Conservation (phyloP, 805 yeast genomes). For the Saccharomycopsis guyanensis region DNA sequence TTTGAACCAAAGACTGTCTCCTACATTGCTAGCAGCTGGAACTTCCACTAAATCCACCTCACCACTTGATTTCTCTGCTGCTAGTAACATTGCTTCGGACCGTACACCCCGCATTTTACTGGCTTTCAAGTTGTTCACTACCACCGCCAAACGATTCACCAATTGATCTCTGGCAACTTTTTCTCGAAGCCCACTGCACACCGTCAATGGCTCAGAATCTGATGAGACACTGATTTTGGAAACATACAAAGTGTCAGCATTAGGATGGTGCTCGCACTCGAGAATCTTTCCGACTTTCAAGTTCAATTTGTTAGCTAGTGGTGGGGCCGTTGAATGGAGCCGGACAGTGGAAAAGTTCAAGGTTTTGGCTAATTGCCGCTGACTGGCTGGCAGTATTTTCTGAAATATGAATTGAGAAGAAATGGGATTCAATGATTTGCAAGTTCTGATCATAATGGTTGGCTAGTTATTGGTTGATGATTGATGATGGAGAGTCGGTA, state of each 20-base stretch:
- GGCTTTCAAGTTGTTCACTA: conserved; percentile 51
- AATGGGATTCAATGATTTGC: too few species aligned
- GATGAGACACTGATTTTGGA: conserved; percentile 33
- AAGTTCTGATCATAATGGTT: too few species aligned
- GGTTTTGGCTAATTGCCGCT: too few species aligned
- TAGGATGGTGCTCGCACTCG: conserved; percentile 40
- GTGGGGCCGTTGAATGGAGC: background rate
- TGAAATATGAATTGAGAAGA: too few species aligned
- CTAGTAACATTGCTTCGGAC: conserved; percentile 61
- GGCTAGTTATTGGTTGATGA: too few species aligned
- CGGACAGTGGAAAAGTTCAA: too few species aligned
- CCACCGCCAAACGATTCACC: conserved; percentile 37
- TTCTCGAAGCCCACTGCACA: conserved; percentile 54
- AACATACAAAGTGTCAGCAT: conserved; percentile 54
- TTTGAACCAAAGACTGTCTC: conserved; percentile 35
- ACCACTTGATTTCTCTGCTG: conserved; percentile 41
- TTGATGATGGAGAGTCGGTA: too few species aligned
- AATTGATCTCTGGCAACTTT: conserved; percentile 34
- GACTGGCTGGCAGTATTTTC: too few species aligned
- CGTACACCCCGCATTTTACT: conserved; percentile 54
- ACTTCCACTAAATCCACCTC: conserved; percentile 42
- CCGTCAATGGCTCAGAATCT: conserved; percentile 31
- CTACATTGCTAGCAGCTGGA: conserved; percentile 33
- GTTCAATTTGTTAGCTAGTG: conserved; percentile 20
- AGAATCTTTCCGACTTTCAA: conserved; percentile 42